Percentiles rank a stretch among this genome's conserved stretches.
Evolutionary conservation across 1,139 yeast genomes (phyloP).

Genomic region (Saccharomycopsis hybrid): DNA sequence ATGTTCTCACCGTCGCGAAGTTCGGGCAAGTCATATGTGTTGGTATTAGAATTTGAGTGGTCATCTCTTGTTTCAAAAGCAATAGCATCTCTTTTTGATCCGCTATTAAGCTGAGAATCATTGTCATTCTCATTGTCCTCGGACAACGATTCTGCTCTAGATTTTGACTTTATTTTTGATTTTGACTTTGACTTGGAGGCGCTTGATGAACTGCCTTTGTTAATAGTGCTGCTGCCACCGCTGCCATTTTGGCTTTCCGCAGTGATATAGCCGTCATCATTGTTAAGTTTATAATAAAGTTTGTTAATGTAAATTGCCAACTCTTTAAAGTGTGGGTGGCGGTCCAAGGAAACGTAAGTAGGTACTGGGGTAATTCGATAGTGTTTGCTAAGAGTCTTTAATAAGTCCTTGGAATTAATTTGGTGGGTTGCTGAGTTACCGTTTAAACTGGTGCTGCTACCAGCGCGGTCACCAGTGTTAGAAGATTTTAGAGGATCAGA

Average conservation of each 20-base stretch:
- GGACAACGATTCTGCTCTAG: not conserved
- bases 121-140: not conserved
- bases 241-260: not conserved
- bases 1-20: conserved; percentile 15
- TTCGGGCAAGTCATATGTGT: conserved; percentile 4
- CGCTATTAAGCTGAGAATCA: not conserved
- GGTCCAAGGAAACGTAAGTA: conserved; percentile 18
- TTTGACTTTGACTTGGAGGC: not conserved
- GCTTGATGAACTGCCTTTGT: not conserved
- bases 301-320: conserved; percentile 18
- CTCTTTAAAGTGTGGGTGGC: conserved; percentile 21
- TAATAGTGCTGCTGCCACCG: not conserved
- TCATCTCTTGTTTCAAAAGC: not conserved
- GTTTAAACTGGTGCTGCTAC: not conserved
- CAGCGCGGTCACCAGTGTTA: not conserved
- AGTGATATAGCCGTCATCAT: not conserved
- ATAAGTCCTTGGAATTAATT: conserved; percentile 3
- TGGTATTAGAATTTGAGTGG: not conserved
- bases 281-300: conserved; percentile 14
- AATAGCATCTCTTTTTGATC: not conserved
- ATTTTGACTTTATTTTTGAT: not conserved
- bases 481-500: not conserved
- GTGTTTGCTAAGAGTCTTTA: conserved; percentile 17
- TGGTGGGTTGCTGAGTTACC: not conserved
- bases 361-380: conserved; percentile 21